Percentiles rank a stretch among this genome's conserved stretches.
phyloP scores from a whole-genome alignment of 306 rosid genomes.

The Spatholobus suberectus region DNA sequence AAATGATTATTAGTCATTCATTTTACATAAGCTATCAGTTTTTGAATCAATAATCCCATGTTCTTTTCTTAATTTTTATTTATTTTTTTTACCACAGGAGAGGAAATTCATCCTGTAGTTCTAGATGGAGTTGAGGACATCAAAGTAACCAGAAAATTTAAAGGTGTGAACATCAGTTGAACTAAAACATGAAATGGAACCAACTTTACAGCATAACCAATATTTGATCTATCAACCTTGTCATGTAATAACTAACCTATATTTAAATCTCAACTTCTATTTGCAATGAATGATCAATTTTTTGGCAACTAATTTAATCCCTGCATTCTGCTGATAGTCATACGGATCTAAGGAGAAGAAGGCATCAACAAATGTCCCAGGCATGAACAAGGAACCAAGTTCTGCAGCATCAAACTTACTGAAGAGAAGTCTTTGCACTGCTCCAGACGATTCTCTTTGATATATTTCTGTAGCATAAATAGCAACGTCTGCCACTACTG shows the following conservation, averaged over 20 bases:
- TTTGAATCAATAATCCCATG: slow-evolving; percentile 7
- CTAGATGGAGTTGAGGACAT: not conserved
- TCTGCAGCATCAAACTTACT: slow-evolving; percentile 76
- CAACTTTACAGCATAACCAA: slow-evolving; percentile 39
- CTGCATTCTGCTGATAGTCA: slow-evolving; percentile 86
- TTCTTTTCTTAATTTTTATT: not conserved
- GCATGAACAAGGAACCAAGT: slow-evolving; percentile 65
- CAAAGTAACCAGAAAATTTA: slow-evolving; percentile 22
- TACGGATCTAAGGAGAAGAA: slow-evolving; percentile 81
- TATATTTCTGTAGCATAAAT: slow-evolving; percentile 84
- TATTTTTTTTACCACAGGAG: not conserved
- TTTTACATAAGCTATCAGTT: not conserved
- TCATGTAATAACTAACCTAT: slow-evolving; percentile 33
- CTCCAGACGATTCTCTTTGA: slow-evolving; percentile 72
- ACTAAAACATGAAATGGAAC: slow-evolving; percentile 40
- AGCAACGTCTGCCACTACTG: slow-evolving; percentile 54
- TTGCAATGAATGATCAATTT: slow-evolving; percentile 74
- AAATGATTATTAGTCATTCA: not conserved
- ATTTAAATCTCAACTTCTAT: slow-evolving; percentile 36
- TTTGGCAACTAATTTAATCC: slow-evolving; percentile 81
- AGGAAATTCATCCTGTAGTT: not conserved
- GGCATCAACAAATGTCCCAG: slow-evolving; percentile 77
- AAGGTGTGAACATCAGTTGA: slow-evolving; percentile 32
- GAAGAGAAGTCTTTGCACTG: slow-evolving; percentile 67
- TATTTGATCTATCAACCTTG: slow-evolving; percentile 33